phyloP scores from a whole-genome alignment of 2,329 filamentous ascomycete genomes.

The Stachybotrys chlorohalonatus region DNA sequence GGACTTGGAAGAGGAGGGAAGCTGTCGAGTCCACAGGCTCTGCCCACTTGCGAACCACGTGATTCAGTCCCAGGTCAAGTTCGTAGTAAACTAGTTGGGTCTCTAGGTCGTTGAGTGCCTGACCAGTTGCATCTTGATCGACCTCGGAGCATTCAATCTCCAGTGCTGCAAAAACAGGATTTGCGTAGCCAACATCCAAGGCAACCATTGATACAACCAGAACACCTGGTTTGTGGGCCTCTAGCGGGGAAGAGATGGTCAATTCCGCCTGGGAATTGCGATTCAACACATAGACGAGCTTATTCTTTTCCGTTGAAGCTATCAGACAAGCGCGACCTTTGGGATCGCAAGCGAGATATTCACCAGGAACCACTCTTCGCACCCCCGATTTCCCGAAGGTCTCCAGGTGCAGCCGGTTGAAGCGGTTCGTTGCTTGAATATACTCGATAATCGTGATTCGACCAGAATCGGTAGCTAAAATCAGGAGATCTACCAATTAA shows the following conservation, averaged over 20 bases:
- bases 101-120: slow-evolving; percentile 72
- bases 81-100: slow-evolving; percentile 96
- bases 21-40: slow-evolving; percentile 87
- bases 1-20: slow-evolving; percentile 87
- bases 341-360: slow-evolving; percentile 92
- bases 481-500: slow-evolving; percentile 70
- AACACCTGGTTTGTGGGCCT: slow-evolving; percentile 89
- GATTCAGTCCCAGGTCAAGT: slow-evolving; percentile 90
- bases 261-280: slow-evolving; percentile 90
- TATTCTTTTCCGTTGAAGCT: slow-evolving; percentile 95
- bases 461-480: slow-evolving; percentile 90
- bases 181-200: slow-evolving; percentile 92
- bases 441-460: slow-evolving; percentile 94
- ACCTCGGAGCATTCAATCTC: slow-evolving; percentile 89
- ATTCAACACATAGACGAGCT: slow-evolving; percentile 97
- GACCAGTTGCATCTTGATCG: slow-evolving; percentile 82
- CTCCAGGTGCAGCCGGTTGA: slow-evolving; percentile 85
- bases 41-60: slow-evolving; percentile 94
- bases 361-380: slow-evolving; percentile 84
- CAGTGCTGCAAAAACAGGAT: slow-evolving; percentile 89
- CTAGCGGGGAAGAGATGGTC: slow-evolving; percentile 92
- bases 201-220: slow-evolving; percentile 82
- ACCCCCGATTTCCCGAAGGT: slow-evolving; percentile 98
- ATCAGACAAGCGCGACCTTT: slow-evolving; percentile 93
- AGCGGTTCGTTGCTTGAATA: slow-evolving; percentile 73